phyloP scores from a whole-genome alignment of 768 basidiomycete species.

The Boletus huronensis region DNA sequence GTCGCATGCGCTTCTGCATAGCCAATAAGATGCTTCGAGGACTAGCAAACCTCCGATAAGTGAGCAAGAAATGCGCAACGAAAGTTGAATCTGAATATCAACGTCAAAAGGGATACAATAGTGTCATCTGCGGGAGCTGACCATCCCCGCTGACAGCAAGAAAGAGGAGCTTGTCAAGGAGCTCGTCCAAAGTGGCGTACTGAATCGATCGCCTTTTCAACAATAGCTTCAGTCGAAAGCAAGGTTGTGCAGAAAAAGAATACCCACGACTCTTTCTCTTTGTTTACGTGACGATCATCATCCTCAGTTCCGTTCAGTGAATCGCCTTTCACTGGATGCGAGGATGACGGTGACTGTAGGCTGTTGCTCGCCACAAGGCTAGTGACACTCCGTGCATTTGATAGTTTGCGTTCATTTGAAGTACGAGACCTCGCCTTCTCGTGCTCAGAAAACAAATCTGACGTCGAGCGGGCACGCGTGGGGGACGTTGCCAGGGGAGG shows the following conservation, averaged over 20 bases:
- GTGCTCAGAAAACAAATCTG: constrained; percentile 44
- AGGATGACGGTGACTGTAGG: constrained; percentile 17
- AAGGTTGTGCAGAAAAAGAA: background rate
- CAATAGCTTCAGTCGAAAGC: constrained; percentile 10
- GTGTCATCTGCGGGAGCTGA: constrained; percentile 30
- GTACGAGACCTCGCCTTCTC: constrained; percentile 36
- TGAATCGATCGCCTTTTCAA: constrained; percentile 51
- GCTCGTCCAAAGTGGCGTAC: constrained; percentile 74
- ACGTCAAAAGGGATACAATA: constrained; percentile 9
- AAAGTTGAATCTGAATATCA: constrained; percentile 61
- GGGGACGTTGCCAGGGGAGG: constrained; percentile 45
- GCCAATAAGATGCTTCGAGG: constrained; percentile 78
- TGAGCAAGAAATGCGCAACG: constrained; percentile 76
- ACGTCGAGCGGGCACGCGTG: constrained; percentile 52
- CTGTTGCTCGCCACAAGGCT: constrained; percentile 23
- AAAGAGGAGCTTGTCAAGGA: constrained; percentile 80
- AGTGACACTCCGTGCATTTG: constrained; percentile 28
- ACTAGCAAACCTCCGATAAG: constrained; percentile 78
- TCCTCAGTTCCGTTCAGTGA: constrained; percentile 21
- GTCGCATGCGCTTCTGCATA: constrained; percentile 84
- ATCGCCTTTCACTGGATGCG: constrained; percentile 14
- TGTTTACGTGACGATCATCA: constrained; percentile 24
- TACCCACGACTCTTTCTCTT: constrained; percentile 54
- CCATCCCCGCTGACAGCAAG: constrained; percentile 83
- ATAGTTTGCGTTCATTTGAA: constrained; percentile 28